A percentile compares a stretch with the other conserved stretches of the same genome.
Evolutionary conservation across 345 rosid genomes (phyloP).

Genomic region (Erodium maritimum): DNA sequence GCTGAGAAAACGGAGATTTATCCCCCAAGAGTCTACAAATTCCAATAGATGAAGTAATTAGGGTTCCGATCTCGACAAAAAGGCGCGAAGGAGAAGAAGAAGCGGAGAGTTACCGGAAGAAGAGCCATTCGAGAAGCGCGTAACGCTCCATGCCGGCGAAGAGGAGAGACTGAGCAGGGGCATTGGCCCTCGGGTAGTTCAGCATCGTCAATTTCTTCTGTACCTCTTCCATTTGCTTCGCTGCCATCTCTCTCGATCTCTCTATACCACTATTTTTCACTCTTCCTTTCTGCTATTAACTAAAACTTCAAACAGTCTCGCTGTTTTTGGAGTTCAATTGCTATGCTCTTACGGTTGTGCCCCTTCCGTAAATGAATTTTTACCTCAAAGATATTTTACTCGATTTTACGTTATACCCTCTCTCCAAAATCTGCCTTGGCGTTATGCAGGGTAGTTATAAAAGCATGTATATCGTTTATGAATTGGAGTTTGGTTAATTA

Average conservation of each 20-base stretch:
- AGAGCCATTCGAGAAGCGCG: slow-evolving; percentile 95
- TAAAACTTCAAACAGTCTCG: too few relatives aligned
- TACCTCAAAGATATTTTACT: too few relatives aligned
- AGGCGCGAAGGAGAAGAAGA: neutral
- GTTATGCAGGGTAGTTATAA: too few relatives aligned
- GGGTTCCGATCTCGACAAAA: neutral
- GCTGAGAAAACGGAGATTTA: slow-evolving; percentile 91
- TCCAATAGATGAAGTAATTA: neutral
- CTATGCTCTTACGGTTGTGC: too few relatives aligned
- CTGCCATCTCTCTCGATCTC: slow-evolving; percentile 43
- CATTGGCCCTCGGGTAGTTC: slow-evolving; percentile 69
- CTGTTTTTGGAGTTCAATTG: too few relatives aligned
- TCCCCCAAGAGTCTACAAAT: slow-evolving; percentile 71
- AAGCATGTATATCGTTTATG: too few relatives aligned
- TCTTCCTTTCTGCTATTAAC: too few relatives aligned
- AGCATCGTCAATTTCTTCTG: slow-evolving; percentile 61
- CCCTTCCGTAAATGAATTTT: too few relatives aligned
- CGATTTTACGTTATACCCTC: too few relatives aligned
- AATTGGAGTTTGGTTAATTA: too few relatives aligned
- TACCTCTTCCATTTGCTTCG: slow-evolving; percentile 91
- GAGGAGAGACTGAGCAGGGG: slow-evolving; percentile 95
- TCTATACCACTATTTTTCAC: slow-evolving; percentile 2
- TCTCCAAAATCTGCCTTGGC: too few relatives aligned
- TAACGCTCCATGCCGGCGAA: slow-evolving; percentile 99
- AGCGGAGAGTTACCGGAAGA: slow-evolving; percentile 36